Percentiles rank a stretch among this genome's conserved stretches.
These are phyloP conservation scores for Tephrocybe sp. DNA, from an alignment of 768 basidiomycete genomes.

Conservation along the genomic window DNA sequence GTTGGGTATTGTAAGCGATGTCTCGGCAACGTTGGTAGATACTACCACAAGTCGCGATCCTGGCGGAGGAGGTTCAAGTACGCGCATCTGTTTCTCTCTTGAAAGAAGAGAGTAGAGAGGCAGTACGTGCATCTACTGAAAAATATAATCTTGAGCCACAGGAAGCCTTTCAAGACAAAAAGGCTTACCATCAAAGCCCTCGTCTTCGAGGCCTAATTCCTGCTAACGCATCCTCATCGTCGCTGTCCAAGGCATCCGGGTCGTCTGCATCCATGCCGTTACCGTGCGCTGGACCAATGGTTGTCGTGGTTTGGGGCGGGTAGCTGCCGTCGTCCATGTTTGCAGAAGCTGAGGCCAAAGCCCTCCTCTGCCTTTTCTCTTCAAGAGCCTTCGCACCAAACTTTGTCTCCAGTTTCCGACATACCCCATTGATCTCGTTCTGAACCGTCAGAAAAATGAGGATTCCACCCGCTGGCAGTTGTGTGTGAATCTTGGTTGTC, in stretches of 20 bases:
- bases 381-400: slow-evolving; percentile 69
- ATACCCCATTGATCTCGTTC: slow-evolving; percentile 87
- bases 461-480: slow-evolving; percentile 90
- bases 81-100: slow-evolving; percentile 92
- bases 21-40: slow-evolving; percentile 95
- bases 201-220: slow-evolving; percentile 56
- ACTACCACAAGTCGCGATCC: slow-evolving; percentile 88
- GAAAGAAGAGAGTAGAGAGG: slow-evolving; percentile 92
- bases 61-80: slow-evolving; percentile 81
- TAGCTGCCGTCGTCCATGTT: slow-evolving; percentile 26
- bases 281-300: slow-evolving; percentile 54
- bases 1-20: slow-evolving; percentile 95
- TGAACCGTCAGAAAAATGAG: slow-evolving; percentile 95
- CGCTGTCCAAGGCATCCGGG: slow-evolving; percentile 72
- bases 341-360: slow-evolving; percentile 20
- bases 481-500: slow-evolving; percentile 85
- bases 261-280: slow-evolving; percentile 57
- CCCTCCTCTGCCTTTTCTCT: slow-evolving; percentile 41
- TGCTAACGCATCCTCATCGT: slow-evolving; percentile 60
- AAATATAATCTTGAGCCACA: background rate
- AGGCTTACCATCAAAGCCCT: slow-evolving; percentile 62
- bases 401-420: slow-evolving; percentile 72
- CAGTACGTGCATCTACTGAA: slow-evolving; percentile 77
- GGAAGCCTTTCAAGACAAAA: slow-evolving; percentile 7
- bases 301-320: slow-evolving; percentile 15